Evolutionary conservation across 192 early-diverging fungal species (phyloP), one percentile per base, ranked within the genome.

Genomic region (Podochytrium sp.): DNA sequence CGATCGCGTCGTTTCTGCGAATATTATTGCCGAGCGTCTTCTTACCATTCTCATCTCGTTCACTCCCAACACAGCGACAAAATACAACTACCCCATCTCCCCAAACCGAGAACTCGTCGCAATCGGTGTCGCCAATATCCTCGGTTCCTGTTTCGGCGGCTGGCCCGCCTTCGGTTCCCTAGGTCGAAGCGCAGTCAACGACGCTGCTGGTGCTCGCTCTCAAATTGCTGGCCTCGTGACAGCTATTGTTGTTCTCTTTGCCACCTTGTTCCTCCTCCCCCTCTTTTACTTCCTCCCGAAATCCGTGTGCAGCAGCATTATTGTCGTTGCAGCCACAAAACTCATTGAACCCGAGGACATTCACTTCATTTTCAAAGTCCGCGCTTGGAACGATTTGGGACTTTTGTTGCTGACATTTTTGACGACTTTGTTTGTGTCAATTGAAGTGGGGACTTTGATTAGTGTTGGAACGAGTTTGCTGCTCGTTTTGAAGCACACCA

Each of bases 31-130:
- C n/a, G n/a, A n/a, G n/a, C n/a, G n/a, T n/a, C n/a, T n/a, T n/a
- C n/a, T n/a, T n/a, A n/a, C n/a, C n/a, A n/a, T n/a, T n/a, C n/a
- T n/a, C n/a, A n/a, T n/a, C n/a, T n/a, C n/a, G n/a, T n/a, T n/a
- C n/a, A n/a, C n/a, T n/a, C n/a, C n/a, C n/a, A n/a, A n/a, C n/a
- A n/a, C n/a, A n/a, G 91, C 96, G 0, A 90, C 89, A 61, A 89
- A 93, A 53, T 92, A 96, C 83, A 93, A 96, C 79, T 97, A 98
- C 73, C 81, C 91, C 5, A 92, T 98, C 43, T 94, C 92, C 16
- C 91, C 96, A 10, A 99, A 99, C 74, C 91, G 97, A 42, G 97
- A 99, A 79, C 84, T 99, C 37, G 96, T 99, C 40, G 97, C 96
- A 2, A 81, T 99, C 65, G 97, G 97, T 32, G 79, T 91, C n/a